Evolutionary conservation across 257 asterid genomes (phyloP).

Genomic region (Apocynum venetum): DNA sequence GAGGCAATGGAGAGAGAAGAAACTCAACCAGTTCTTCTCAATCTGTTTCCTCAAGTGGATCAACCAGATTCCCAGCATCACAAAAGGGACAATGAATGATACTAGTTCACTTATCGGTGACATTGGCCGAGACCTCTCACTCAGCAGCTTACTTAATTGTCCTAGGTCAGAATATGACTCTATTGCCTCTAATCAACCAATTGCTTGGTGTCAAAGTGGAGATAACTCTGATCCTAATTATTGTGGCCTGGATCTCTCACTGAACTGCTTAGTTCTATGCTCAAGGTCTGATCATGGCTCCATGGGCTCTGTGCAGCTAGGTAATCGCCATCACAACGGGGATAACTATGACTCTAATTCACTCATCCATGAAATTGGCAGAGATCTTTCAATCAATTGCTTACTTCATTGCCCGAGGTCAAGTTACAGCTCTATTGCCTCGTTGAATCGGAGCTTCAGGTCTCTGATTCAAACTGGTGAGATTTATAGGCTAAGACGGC

Average conservation of each 20-base stretch:
- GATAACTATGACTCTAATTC: conserved; percentile 10
- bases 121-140: conserved; percentile 33
- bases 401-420: conserved; percentile 30
- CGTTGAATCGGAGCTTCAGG: conserved; percentile 30
- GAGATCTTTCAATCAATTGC: conserved; percentile 33
- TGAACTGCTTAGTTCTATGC: conserved; percentile 22
- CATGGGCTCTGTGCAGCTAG: conserved; percentile 16
- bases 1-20: conserved; percentile 7
- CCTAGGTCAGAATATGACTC: conserved; percentile 30
- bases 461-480: conserved; percentile 33
- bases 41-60: conserved; percentile 27
- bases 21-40: conserved; percentile 30
- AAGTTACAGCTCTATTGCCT: conserved; percentile 28
- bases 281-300: conserved; percentile 32
- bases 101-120: conserved; percentile 24
- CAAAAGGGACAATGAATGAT: background rate
- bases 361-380: conserved; percentile 33
- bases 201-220: conserved; percentile 4
- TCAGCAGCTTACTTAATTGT: conserved; percentile 24
- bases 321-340: background rate
- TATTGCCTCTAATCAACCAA: conserved; percentile 24
- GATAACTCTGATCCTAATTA: conserved; percentile 11
- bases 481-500: conserved; percentile 33
- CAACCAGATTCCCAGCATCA: conserved; percentile 9
- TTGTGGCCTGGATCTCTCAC: conserved; percentile 28